Evolutionary conservation across 805 yeast species (phyloP), one percentile per base, ranked within the genome.

Genomic region (Naumovozyma baii): DNA sequence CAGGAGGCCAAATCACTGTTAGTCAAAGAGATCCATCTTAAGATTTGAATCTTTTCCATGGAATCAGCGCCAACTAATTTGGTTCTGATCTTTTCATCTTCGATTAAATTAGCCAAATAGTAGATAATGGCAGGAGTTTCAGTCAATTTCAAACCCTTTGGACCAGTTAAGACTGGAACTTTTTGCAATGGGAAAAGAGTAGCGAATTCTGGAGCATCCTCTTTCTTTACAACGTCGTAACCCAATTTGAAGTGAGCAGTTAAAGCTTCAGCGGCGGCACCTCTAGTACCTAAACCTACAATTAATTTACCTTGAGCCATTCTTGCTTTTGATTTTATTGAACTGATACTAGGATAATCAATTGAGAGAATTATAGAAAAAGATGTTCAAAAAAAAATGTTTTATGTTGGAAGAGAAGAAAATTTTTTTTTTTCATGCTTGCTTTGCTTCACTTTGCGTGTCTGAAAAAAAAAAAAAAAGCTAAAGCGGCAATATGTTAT

Each of bases 251-350:
- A 73, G 65, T 67, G 64, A 59, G 76, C 71, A 64, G 77, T 66
- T 47, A 83, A 61, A 45, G 73, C 77, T 44, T 57, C 55, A 34
- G 69, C 45, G 31, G 63, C 33, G 13, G 18, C 14, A 31, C 44
- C 36, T 54, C 65, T 59, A 43, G 59, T 56, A 38, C 54, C 45
- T 10, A 18, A 34, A 17, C 59, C 43, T 39, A 57, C 65, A 66
- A 67, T 80, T 54, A 80, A 66, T 57, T 83, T 80, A 61, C 86
- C 86, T 63, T 70, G 73, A 42, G 86, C 74, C 87, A 80, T 80
- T 50, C 42, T 59, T 16, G n/a, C 13, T 9, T n/a, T n/a, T n/a
- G n/a, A n/a, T n/a, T n/a, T n/a, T n/a, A n/a, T n/a, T n/a, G n/a
- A n/a, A n/a, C n/a, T n/a, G n/a, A n/a, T n/a, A n/a, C n/a, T n/a